phyloP scores from a whole-genome alignment of 345 rosid species.

The Nasturtium officinale region DNA sequence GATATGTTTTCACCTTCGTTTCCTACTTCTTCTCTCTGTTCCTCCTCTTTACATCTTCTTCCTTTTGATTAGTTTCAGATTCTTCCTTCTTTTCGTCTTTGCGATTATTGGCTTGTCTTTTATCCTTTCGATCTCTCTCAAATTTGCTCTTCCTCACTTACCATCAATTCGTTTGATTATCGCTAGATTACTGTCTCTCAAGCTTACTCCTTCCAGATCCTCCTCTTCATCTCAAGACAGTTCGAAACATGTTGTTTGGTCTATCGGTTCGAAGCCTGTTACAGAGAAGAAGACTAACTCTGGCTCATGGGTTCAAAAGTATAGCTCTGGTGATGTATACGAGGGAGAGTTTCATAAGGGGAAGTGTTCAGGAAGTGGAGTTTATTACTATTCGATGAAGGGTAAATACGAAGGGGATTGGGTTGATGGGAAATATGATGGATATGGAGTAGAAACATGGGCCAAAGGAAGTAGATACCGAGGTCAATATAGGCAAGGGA shows the following conservation, averaged over 20 bases:
- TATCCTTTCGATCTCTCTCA: slow-evolving; percentile 42
- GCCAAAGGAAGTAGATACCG: slow-evolving; percentile 83
- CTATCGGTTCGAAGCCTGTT: slow-evolving; percentile 75
- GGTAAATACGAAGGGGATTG: slow-evolving; percentile 90
- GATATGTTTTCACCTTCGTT: slow-evolving; percentile 57
- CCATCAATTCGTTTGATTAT: slow-evolving; percentile 61
- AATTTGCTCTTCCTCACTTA: slow-evolving; percentile 62
- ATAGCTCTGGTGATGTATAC: slow-evolving; percentile 76
- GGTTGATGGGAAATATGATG: slow-evolving; percentile 83
- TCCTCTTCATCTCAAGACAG: slow-evolving; percentile 42
- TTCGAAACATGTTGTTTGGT: slow-evolving; percentile 69
- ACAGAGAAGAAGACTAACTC: slow-evolving; percentile 53
- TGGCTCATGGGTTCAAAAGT: slow-evolving; percentile 72
- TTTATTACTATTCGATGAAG: slow-evolving; percentile 66
- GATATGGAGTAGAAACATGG: slow-evolving; percentile 87
- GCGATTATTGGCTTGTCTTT: slow-evolving; percentile 37
- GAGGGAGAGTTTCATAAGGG: slow-evolving; percentile 86
- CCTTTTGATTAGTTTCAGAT: slow-evolving; percentile 40
- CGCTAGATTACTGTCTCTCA: slow-evolving; percentile 60
- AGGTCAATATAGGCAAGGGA: slow-evolving; percentile 79
- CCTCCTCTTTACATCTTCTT: slow-evolving; percentile 47
- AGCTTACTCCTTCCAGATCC: slow-evolving; percentile 48
- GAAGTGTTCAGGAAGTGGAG: slow-evolving; percentile 82
- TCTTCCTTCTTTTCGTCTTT: slow-evolving; percentile 42
- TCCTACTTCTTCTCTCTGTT: slow-evolving; percentile 53